Conservation (phyloP, 2,329 filamentous ascomycete genomes). For the Ophiocordyceps camponoti-floridani region DNA sequence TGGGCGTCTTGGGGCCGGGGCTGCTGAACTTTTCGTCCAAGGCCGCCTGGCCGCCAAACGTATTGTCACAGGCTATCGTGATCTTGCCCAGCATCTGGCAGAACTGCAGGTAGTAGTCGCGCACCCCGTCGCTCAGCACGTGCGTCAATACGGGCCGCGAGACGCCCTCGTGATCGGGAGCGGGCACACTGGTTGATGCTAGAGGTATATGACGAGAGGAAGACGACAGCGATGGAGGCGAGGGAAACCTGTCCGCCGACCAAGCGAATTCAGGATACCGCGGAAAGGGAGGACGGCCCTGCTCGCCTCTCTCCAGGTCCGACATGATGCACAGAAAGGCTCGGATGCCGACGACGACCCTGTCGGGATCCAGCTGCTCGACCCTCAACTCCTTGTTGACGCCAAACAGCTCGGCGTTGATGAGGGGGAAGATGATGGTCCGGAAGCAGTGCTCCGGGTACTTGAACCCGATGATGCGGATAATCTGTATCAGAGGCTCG, state of each 20-base stretch:
- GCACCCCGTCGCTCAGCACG: constrained; percentile 55
- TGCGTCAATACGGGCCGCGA: constrained; percentile 45
- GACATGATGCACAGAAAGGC: constrained; percentile 87
- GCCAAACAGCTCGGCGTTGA: constrained; percentile 80
- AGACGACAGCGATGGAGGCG: constrained; percentile 29
- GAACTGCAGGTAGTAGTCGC: constrained; percentile 77
- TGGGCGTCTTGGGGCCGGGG: constrained; percentile 80
- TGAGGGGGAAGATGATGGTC: constrained; percentile 81
- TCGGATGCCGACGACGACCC: constrained; percentile 91
- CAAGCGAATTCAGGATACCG: constrained; percentile 33
- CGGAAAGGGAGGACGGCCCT: constrained; percentile 68
- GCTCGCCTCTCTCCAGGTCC: constrained; percentile 73
- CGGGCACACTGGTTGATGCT: constrained; percentile 6
- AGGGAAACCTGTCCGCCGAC: constrained; percentile 23
- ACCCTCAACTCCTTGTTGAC: constrained; percentile 63
- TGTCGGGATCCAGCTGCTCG: constrained; percentile 86
- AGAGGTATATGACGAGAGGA: constrained; percentile 11
- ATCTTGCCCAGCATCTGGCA: constrained; percentile 93
- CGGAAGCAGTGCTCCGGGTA: constrained; percentile 88
- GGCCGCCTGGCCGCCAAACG: constrained; percentile 89
- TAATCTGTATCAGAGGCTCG: constrained; percentile 82
- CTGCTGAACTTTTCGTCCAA: constrained; percentile 88
- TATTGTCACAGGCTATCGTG: constrained; percentile 88
- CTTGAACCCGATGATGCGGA: constrained; percentile 86
- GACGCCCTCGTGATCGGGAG: constrained; percentile 40